Evolutionary conservation across 2,329 filamentous ascomycete genomes (phyloP), one percentile per base, ranked within the genome.

Genomic region (Pseudogymnoascus sp.): DNA sequence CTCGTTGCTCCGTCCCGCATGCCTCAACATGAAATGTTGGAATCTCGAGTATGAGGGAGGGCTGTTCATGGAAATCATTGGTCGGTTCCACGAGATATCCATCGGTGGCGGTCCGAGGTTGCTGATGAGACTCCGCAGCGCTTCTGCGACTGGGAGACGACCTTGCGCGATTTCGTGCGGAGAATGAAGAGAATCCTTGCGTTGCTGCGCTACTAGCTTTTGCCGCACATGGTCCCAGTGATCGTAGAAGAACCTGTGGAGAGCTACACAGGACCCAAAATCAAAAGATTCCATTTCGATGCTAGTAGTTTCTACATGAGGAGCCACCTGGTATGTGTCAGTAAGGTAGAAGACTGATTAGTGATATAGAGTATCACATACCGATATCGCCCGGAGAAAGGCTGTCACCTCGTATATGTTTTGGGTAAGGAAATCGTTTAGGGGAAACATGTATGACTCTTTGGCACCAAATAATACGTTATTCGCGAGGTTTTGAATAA

Each of bases 401-500:
- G 81, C 82, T 1, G 85, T 88, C 13, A 89, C 84, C 35, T 79
- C 76, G 69, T 86, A 87, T 59, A 89, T 88, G 65, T 89, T 86
- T 64, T 86, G 79, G 0, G 84, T 84, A 21, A 89, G 72, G 64
- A 89, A 89, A 62, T 86, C 81, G 68, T 89, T 88, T 21, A 89
- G 74, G 1, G 86, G 84, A 64, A 84, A 86, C 86, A 89, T 89
- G 68, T 87, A 89, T 3, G 84, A 83, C 69, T 89, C 86, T 71
- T 89, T 89, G 35, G 84, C 84, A 3, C 86, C 86, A 66, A 89
- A 89, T 1, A 88, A 76, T 29, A 88, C 85, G 62, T 89, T 89
- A 67, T 89, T 89, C 36, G 86, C 86, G 36, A 89, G 75, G 68
- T 88, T 88, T 67, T 89, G 86, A 21, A 89, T 82, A 62, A 89